These are phyloP conservation scores for Daedaleopsis nitida DNA, from an alignment of 768 basidiomycete genomes.

Conservation along the genomic window DNA sequence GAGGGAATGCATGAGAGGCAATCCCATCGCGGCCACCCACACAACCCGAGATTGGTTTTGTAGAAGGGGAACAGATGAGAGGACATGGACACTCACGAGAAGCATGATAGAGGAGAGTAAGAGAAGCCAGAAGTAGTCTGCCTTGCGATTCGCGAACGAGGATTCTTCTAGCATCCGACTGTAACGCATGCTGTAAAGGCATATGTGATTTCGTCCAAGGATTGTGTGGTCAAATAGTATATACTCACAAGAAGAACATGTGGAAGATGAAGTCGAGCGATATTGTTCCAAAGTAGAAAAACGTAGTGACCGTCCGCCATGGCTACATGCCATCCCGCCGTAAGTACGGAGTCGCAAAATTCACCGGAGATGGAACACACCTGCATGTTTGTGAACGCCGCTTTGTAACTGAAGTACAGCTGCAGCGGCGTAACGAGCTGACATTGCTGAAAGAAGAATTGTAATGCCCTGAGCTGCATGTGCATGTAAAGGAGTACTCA, in stretches of 20 bases:
- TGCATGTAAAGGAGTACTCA: slow-evolving; percentile 44
- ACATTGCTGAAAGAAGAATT: slow-evolving; percentile 66
- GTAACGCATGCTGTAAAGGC: slow-evolving; percentile 80
- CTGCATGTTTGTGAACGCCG: slow-evolving; percentile 81
- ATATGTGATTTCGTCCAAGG: neutral
- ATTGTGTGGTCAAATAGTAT: too few relatives aligned
- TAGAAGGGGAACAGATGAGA: too few relatives aligned
- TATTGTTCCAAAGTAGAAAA: slow-evolving; percentile 94
- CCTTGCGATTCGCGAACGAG: slow-evolving; percentile 86
- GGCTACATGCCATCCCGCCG: slow-evolving; percentile 45
- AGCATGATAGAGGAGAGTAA: slow-evolving; percentile 83
- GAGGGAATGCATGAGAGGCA: too few relatives aligned
- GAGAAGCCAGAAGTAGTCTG: slow-evolving; percentile 96
- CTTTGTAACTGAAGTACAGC: slow-evolving; percentile 89
- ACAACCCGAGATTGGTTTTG: too few relatives aligned
- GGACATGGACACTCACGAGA: slow-evolving; percentile 53
- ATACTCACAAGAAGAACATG: slow-evolving; percentile 93
- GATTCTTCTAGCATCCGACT: slow-evolving; percentile 97
- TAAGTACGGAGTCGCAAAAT: neutral
- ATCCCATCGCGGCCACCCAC: too few relatives aligned
- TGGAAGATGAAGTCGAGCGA: slow-evolving; percentile 96
- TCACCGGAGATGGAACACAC: slow-evolving; percentile 38
- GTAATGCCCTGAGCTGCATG: neutral
- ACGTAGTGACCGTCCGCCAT: slow-evolving; percentile 89
- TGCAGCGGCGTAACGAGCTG: slow-evolving; percentile 89